Base-by-base conservation (phyloP, 2,329 filamentous ascomycete species). In the Fusarium phyllophilum region DNA sequence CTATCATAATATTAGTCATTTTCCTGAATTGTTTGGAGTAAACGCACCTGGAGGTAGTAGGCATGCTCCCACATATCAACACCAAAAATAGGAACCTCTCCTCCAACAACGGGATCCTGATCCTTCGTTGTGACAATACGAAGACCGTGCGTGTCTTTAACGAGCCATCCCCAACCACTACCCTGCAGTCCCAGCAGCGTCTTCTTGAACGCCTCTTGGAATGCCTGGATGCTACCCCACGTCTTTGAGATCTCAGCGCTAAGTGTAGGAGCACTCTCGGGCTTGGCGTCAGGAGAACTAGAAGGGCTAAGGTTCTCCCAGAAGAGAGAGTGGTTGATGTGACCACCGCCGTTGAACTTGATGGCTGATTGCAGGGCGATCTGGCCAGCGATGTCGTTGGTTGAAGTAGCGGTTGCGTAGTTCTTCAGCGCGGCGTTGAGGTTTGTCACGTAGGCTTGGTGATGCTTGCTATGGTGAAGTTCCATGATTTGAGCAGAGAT, bases 11-110 rank as follows among this genome's bases (percentile, higher is more conserved):
- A 4, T 73, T 52, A 73, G 41, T 46, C 26, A 8, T 34, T 36
- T 29, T 7, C 6, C 9, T 22, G 15, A 17, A 18, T 5, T 20
- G 8, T 11, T 61, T 38, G 22, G 34, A 26, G 59, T 45, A 20
- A n/a, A 44, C 84, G 74, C 70, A 91, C 90, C 86, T 94, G 94
- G 24, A 97, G 84, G 80, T 97, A 97, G 81, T 97, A 97, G 2
- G 94, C 94, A 84, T 97, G 94, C 85, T 97, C 94, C 94, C 94
- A 97, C 90, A 97, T 96, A 81, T 97, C 94, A 5, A 97, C 87
- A 0, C 94, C 94, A 46, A 95, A 86, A 26, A 97, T 84, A 14
- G 92, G 92, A n/a, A 89, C 87, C 74, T 91, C 89, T 9, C 89
- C 87, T 22, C 85, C 77, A 18, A 92, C 88, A 9, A 94, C 88